Evolutionary conservation across 73 alveolate species (phyloP).

Genomic region (Effrenium voratum): DNA sequence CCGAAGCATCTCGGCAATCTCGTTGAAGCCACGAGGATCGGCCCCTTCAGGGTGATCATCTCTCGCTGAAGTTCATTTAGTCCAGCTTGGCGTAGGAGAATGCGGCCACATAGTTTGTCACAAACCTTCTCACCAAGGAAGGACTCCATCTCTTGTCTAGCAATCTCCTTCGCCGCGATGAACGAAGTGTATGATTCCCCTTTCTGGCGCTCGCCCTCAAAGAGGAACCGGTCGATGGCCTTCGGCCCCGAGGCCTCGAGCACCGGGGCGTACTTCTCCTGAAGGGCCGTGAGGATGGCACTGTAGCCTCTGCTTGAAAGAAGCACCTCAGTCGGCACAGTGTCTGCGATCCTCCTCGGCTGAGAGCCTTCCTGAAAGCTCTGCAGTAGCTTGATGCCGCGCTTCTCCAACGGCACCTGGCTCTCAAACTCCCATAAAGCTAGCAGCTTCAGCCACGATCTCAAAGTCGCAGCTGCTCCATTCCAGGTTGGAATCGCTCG

Average conservation of each 20-base stretch:
- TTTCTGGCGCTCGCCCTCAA: not conserved
- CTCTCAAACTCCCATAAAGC: conserved; percentile 28
- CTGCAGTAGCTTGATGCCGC: conserved; percentile 28
- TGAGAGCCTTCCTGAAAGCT: not conserved
- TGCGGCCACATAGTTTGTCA: not conserved
- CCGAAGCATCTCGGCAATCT: not conserved
- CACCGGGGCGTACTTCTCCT: not conserved
- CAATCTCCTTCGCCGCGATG: not conserved
- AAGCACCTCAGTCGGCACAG: not conserved
- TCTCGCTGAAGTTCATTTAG: not conserved
- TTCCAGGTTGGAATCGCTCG: not conserved
- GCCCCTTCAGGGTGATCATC: not conserved
- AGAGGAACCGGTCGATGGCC: not conserved
- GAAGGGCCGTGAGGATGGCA: not conserved
- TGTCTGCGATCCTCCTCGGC: not conserved
- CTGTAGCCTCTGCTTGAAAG: not conserved
- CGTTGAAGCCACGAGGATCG: not conserved
- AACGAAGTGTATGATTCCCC: not conserved
- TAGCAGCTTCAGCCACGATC: not conserved
- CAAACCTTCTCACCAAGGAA: not conserved
- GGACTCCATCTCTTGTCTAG: not conserved
- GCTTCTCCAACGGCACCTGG: not conserved
- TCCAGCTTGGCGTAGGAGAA: not conserved
- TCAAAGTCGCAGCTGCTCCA: not conserved
- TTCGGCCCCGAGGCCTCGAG: not conserved